Evolutionary conservation across 495 filamentous ascomycete species (phyloP).

Genomic region (Cercophora samala): DNA sequence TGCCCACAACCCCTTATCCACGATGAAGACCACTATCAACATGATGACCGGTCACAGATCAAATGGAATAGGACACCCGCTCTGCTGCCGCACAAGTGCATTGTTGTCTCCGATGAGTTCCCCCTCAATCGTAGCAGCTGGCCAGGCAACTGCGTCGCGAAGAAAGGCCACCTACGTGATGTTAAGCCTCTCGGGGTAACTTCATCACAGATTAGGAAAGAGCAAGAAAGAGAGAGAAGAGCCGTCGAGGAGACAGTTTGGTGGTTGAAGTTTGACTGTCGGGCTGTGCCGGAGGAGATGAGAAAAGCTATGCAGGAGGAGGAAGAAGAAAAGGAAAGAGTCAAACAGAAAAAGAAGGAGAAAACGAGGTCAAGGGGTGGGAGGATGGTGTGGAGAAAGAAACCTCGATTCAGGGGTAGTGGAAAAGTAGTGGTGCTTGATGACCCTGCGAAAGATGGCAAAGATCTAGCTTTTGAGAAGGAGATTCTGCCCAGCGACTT

Average conservation of each 20-base stretch:
- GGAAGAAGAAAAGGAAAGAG: not conserved
- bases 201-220: not conserved
- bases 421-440: not conserved
- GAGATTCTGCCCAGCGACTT: not conserved
- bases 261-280: constrained; percentile 5
- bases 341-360: not conserved
- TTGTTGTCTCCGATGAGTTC: not conserved
- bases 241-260: not conserved
- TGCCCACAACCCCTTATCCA: not conserved
- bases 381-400: not conserved
- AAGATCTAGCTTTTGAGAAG: not conserved
- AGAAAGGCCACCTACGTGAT: not conserved
- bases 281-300: not conserved
- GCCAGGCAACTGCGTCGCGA: not conserved
- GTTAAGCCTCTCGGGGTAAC: not conserved
- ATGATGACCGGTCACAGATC: not conserved
- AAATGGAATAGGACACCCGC: not conserved
- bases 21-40: not conserved
- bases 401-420: constrained; percentile 1
- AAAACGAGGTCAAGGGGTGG: not conserved
- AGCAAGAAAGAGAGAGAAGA: not conserved
- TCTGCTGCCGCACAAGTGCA: not conserved
- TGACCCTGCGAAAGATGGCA: not conserved
- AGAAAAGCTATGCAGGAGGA: not conserved
- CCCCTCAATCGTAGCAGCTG: not conserved